Percentiles rank a stretch among this genome's conserved stretches.
Conservation (phyloP, 805 yeast genomes). For the Helenozyma rhizophorensis region DNA sequence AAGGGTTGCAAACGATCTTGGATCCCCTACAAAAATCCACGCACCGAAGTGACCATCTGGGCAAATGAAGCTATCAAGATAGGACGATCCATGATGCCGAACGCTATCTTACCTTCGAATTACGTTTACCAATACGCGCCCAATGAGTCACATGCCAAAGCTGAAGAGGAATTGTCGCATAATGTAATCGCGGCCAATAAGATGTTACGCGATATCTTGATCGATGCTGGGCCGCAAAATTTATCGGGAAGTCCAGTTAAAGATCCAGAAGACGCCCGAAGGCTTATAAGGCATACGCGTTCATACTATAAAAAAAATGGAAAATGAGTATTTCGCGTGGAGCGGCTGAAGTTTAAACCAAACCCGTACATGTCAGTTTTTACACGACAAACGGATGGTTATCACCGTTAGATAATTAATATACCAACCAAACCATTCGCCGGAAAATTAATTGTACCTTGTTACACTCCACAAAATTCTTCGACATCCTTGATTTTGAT, state of each 20-base stretch:
- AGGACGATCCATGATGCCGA: constrained; percentile 62
- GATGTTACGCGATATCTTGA: constrained; percentile 31
- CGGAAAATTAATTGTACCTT: too few species aligned
- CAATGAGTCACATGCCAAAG: constrained; percentile 1
- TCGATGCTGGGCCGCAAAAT: constrained; percentile 6
- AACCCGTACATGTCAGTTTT: too few species aligned
- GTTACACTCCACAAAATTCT: too few species aligned
- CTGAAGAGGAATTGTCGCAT: not conserved
- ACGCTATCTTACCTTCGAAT: constrained; percentile 36
- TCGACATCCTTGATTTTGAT: too few species aligned
- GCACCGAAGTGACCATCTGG: constrained; percentile 52
- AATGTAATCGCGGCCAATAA: constrained; percentile 19
- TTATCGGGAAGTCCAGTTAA: constrained; percentile 17
- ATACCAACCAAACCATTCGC: too few species aligned
- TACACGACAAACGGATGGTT: too few species aligned
- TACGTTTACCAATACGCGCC: constrained; percentile 28
- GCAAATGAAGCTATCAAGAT: constrained; percentile 59
- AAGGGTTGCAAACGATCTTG: constrained; percentile 68
- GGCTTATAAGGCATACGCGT: constrained; percentile 33
- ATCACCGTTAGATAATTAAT: too few species aligned
- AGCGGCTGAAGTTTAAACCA: too few species aligned
- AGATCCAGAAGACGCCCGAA: constrained; percentile 28
- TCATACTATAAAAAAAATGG: constrained; percentile 30
- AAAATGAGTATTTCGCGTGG: constrained; percentile 1
- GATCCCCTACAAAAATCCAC: constrained; percentile 53